phyloP scores from a whole-genome alignment of 306 rosid genomes.

The Medicago truncatula region DNA sequence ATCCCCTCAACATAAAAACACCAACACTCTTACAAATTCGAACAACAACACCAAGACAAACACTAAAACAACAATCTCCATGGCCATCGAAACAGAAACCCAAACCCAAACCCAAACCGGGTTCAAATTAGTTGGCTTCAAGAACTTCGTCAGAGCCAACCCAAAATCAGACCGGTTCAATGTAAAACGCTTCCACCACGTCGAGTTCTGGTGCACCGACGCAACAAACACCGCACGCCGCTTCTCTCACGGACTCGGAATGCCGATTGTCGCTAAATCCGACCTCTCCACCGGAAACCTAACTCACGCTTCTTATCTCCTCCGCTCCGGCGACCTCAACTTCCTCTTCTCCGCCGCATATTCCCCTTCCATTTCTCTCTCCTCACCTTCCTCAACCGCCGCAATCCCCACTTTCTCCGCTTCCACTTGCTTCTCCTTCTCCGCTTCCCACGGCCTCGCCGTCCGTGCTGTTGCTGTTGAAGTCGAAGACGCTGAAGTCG shows the following conservation, averaged over 20 bases:
- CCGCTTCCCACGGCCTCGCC: conserved; percentile 72
- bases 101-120: background rate
- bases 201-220: conserved; percentile 89
- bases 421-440: conserved; percentile 59
- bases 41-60: background rate
- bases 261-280: conserved; percentile 78
- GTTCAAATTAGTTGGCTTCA: conserved; percentile 66
- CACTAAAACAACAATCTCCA: background rate
- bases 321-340: conserved; percentile 82
- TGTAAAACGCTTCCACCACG: conserved; percentile 77
- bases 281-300: conserved; percentile 86
- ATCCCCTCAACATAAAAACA: background rate
- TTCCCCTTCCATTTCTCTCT: conserved; percentile 58
- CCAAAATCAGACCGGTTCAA: conserved; percentile 78
- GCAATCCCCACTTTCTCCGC: conserved; percentile 67
- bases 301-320: conserved; percentile 82
- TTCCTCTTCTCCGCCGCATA: conserved; percentile 94
- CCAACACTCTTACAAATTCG: background rate
- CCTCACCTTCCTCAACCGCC: conserved; percentile 47
- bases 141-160: conserved; percentile 69
- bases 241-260: conserved; percentile 86
- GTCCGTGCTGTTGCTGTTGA: conserved; percentile 82
- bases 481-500: conserved; percentile 72
- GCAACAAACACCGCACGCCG: conserved; percentile 81
- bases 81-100: conserved; percentile 48